Conservation (phyloP, 179 eudicot species). For the Silene noctiflora region DNA sequence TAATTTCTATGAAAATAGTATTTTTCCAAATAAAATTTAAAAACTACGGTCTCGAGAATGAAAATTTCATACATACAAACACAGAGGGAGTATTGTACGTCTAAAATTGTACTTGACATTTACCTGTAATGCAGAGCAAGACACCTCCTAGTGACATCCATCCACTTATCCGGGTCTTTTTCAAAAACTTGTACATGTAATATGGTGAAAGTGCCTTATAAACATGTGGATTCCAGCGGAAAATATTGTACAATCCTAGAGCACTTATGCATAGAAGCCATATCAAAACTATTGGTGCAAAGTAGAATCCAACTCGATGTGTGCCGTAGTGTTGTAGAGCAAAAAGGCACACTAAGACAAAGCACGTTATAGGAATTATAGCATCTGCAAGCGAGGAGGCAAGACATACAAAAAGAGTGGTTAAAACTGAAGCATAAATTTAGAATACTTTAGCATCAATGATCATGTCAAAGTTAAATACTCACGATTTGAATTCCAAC, state of each 20-base stretch:
- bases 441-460: not conserved
- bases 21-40: too few species aligned
- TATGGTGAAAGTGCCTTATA: slow-evolving; percentile 78
- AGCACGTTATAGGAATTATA: slow-evolving; percentile 83
- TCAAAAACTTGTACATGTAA: slow-evolving; percentile 85
- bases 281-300: slow-evolving; percentile 68
- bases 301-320: slow-evolving; percentile 66
- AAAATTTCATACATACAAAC: not conserved
- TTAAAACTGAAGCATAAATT: slow-evolving; percentile 1
- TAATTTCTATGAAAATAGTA: not conserved
- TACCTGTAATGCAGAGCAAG: slow-evolving; percentile 82
- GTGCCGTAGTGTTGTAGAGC: slow-evolving; percentile 91
- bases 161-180: slow-evolving; percentile 71
- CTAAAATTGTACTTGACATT: not conserved
- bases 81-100: not conserved
- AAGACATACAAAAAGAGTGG: not conserved
- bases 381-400: slow-evolving; percentile 58
- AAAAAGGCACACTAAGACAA: slow-evolving; percentile 72
- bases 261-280: slow-evolving; percentile 81
- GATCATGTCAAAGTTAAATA: not conserved
- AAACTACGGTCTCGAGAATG: not conserved
- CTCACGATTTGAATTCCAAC: not conserved
- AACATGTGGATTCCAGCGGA: slow-evolving; percentile 72
- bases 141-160: slow-evolving; percentile 97
- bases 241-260: slow-evolving; percentile 72